phyloP scores from a whole-genome alignment of 2,329 filamentous ascomycete genomes.

The Calonectria montana region DNA sequence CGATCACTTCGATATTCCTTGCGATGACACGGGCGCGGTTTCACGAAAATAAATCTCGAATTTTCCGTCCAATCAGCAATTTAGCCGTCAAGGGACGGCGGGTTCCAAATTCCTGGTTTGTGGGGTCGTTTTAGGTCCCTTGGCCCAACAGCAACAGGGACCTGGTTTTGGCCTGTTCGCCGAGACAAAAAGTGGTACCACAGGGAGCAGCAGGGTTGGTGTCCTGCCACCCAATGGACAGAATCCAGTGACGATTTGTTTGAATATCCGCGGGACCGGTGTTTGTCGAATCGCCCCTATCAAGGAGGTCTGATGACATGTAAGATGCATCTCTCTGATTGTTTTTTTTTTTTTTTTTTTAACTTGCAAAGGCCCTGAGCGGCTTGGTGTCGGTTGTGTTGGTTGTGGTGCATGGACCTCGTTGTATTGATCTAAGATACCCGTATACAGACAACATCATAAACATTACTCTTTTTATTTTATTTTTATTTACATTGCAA shows the following conservation, averaged over 20 bases:
- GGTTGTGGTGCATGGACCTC: background rate
- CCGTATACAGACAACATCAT: too few species aligned
- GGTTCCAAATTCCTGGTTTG: background rate
- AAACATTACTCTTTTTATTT: too few species aligned
- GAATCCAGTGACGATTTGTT: background rate
- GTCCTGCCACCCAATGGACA: background rate
- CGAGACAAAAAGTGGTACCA: constrained; percentile 15
- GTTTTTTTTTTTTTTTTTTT: background rate
- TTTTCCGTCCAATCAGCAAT: background rate
- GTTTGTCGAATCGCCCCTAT: background rate
- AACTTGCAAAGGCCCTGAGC: too few species aligned
- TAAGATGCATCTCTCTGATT: background rate
- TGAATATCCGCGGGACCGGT: background rate
- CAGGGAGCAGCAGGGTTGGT: background rate
- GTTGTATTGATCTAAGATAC: too few species aligned
- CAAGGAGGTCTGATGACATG: background rate
- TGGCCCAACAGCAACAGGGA: constrained; percentile 1
- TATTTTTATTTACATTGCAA: background rate
- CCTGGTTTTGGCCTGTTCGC: constrained; percentile 12
- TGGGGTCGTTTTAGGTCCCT: constrained; percentile 25
- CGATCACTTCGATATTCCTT: background rate
- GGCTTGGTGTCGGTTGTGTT: background rate
- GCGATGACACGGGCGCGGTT: background rate
- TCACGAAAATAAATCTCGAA: background rate
- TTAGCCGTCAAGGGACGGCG: background rate